Evolutionary conservation across 148 eudicot genomes (phyloP).

Genomic region (Chenopodium formosanum): DNA sequence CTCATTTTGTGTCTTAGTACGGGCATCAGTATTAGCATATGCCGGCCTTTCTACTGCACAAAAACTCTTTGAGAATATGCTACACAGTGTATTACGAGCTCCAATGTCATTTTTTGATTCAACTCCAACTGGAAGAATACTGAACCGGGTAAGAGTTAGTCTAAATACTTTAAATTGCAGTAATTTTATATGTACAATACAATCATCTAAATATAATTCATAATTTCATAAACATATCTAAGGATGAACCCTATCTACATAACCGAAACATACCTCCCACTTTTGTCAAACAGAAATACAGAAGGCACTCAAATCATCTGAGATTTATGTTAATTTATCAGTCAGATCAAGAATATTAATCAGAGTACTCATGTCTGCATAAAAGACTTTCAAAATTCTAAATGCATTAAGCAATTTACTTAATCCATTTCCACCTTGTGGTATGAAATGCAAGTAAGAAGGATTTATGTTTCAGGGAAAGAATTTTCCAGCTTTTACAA

Average conservation of each 20-base stretch:
- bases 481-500: not conserved
- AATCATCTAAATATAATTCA: not conserved
- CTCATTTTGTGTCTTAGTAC: conserved; percentile 62
- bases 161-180: not conserved
- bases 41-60: conserved; percentile 66
- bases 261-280: not conserved
- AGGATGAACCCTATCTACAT: not conserved
- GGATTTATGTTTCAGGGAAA: not conserved
- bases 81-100: conserved; percentile 62
- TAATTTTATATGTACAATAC: too few relatives aligned
- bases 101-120: conserved; percentile 99
- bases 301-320: not conserved
- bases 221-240: not conserved
- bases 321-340: not conserved
- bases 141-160: conserved; percentile 66
- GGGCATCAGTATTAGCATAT: conserved; percentile 65
- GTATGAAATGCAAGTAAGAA: not conserved
- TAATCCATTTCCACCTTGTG: not conserved
- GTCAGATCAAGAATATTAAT: not conserved
- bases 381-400: too few relatives aligned
- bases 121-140: conserved; percentile 89
- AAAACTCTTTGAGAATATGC: conserved; percentile 77
- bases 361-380: not conserved
- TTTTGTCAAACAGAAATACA: not conserved
- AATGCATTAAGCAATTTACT: not conserved